phyloP scores from a whole-genome alignment of 1,284 basidiomycete genomes.

The Rhodotorula sp. region DNA sequence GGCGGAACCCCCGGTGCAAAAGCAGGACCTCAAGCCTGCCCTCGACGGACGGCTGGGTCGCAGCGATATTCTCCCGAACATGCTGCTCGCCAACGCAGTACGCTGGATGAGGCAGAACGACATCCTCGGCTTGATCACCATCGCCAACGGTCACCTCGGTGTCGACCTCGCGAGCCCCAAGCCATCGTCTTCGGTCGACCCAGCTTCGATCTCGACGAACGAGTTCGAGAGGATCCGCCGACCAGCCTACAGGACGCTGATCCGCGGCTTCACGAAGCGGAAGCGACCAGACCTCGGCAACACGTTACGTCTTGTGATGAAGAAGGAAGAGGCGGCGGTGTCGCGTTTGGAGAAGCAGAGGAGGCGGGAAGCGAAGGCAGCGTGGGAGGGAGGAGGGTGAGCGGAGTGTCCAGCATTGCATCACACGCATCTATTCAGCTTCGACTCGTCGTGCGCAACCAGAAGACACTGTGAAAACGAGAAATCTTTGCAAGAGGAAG shows the following conservation, averaged over 20 bases:
- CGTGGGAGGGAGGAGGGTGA: not conserved
- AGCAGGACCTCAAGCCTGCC: not conserved
- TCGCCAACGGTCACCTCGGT: constrained; percentile 6
- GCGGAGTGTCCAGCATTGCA: not conserved
- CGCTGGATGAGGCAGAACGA: constrained; percentile 10
- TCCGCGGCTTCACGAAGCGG: constrained; percentile 9
- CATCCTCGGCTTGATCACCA: not conserved
- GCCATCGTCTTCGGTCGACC: not conserved
- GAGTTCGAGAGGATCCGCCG: not conserved
- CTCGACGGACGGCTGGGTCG: too few relatives aligned
- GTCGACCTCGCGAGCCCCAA: constrained; percentile 16
- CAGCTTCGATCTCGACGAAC: not conserved
- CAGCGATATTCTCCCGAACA: constrained; percentile 3
- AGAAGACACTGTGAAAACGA: not conserved
- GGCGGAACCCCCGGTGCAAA: not conserved
- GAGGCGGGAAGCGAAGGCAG: not conserved
- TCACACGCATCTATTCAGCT: not conserved
- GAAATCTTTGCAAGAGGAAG: not conserved
- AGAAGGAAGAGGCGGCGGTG: not conserved
- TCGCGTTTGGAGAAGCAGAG: not conserved
- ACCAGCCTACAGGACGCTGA: constrained; percentile 7
- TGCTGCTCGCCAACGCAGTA: constrained; percentile 6
- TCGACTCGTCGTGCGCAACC: not conserved
- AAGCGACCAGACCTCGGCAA: not conserved
- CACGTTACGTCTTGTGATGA: not conserved